These are phyloP conservation scores for Beauveria bassiana DNA, from an alignment of 2,329 filamentous ascomycete species.

Conservation along the genomic window DNA sequence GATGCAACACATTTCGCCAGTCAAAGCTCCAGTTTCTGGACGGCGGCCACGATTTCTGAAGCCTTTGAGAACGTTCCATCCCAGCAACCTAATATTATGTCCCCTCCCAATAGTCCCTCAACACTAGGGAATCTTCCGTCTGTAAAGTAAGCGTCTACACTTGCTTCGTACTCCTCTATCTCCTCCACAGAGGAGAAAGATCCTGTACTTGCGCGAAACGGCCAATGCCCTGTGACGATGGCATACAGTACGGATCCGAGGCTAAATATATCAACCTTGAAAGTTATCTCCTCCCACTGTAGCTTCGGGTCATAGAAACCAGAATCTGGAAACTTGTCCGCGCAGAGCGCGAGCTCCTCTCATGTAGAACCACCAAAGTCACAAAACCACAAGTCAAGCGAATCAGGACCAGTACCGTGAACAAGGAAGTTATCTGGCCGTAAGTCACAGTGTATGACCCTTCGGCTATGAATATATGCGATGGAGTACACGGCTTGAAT, in stretches of 20 bases:
- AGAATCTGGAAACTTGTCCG: slow-evolving; percentile 12
- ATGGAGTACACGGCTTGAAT: slow-evolving; percentile 23
- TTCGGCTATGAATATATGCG: slow-evolving; percentile 22
- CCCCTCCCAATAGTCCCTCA: slow-evolving; percentile 1
- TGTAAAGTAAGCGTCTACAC: slow-evolving; percentile 12
- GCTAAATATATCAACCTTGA: slow-evolving; percentile 14
- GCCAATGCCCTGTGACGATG: slow-evolving; percentile 15
- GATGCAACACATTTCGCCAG: background rate
- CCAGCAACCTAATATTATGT: background rate
- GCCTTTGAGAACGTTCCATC: background rate
- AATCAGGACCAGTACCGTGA: slow-evolving; percentile 16
- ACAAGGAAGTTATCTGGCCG: slow-evolving; percentile 26
- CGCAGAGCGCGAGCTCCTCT: slow-evolving; percentile 19
- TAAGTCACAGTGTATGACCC: slow-evolving; percentile 27
- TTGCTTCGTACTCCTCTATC: slow-evolving; percentile 12
- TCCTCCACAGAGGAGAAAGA: slow-evolving; percentile 13
- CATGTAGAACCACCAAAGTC: slow-evolving; percentile 26
- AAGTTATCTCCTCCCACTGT: slow-evolving; percentile 2
- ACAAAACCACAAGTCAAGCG: slow-evolving; percentile 22
- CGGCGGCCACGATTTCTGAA: background rate
- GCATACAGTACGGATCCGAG: slow-evolving; percentile 17
- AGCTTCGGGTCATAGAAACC: slow-evolving; percentile 15
- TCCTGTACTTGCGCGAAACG: slow-evolving; percentile 4
- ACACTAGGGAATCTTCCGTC: slow-evolving; percentile 11
- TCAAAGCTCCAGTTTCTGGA: background rate